Evolutionary conservation across 2,329 filamentous ascomycete genomes (phyloP), one percentile per base, ranked within the genome.

Genomic region (Xylaria sp.): DNA sequence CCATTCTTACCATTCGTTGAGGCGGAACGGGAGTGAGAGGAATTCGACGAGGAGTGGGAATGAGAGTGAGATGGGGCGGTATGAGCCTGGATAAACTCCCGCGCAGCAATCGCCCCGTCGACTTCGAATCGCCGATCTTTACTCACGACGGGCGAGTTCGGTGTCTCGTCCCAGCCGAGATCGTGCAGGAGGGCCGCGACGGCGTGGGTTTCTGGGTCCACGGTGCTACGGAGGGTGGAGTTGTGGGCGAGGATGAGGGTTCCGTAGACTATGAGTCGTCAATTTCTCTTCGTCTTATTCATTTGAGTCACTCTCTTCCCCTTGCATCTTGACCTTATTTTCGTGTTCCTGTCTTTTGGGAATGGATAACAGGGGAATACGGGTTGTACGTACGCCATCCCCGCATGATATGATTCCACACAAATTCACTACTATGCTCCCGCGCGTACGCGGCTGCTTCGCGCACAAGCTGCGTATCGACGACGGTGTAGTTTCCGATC

Each of bases 71-170:
- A 9, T 4, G 37, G 7, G 37, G 1, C 4, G 7, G 37, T 39
- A 11, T 39, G 6, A 9, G 37, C 7, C 8, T 39, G 58, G 52
- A 79, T 55, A 58, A 79, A 80, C 0, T 73, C 67, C 0, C 75
- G 67, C 1, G 79, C 76, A 2, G 73, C 75, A 57, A 77, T 74
- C 7, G 78, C 79, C 11, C 79, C 75, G 64, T 82, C 79, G 23
- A 81, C 76, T 61, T 82, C 79, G 66, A 82, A 82, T 7, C 78
- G 74, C 34, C 76, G 77, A 67, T 81, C 77, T 1, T 64, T 52
- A 46, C 75, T 77, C 13, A 79, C 61, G 7, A 76, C 58, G 2
- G 69, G 39, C 3, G 70, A 70, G 37, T 69, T 65, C 11, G 70
- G 68, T 2, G 67, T 73, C 8, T 65, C 67, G 55, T 74, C 73